Conservation (phyloP, 2,329 filamentous ascomycete species). For the Penicillium sp. region DNA sequence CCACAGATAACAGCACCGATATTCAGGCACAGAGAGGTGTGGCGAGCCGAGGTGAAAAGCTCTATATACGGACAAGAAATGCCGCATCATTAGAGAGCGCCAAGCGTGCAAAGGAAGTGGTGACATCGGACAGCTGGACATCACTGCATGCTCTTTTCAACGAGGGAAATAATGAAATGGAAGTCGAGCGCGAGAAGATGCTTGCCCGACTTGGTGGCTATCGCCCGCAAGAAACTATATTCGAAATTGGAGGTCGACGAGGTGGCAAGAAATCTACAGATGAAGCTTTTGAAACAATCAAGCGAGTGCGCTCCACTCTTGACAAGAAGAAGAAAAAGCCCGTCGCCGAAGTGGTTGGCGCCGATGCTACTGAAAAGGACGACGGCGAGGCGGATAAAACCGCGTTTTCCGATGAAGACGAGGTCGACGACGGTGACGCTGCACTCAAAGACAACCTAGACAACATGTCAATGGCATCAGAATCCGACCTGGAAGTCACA, state of each 20-base stretch:
- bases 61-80: slow-evolving; percentile 86
- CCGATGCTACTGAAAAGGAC: slow-evolving; percentile 16
- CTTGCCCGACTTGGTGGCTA: slow-evolving; percentile 83
- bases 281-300: slow-evolving; percentile 56
- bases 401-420: slow-evolving; percentile 36
- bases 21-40: slow-evolving; percentile 67
- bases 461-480: slow-evolving; percentile 58
- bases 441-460: slow-evolving; percentile 34
- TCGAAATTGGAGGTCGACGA: slow-evolving; percentile 79
- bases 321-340: slow-evolving; percentile 36
- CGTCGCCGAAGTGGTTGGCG: slow-evolving; percentile 13
- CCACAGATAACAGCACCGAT: slow-evolving; percentile 71
- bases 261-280: slow-evolving; percentile 68
- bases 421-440: slow-evolving; percentile 37
- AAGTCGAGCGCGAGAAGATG: slow-evolving; percentile 77
- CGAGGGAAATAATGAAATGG: slow-evolving; percentile 57
- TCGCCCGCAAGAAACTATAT: slow-evolving; percentile 89
- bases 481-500: slow-evolving; percentile 64
- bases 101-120: slow-evolving; percentile 75
- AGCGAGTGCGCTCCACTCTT: slow-evolving; percentile 39
- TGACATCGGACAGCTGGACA: slow-evolving; percentile 65
- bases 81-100: slow-evolving; percentile 87
- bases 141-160: slow-evolving; percentile 79
- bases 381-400: slow-evolving; percentile 32
- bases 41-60: slow-evolving; percentile 81